Percentiles rank a stretch among this genome's conserved stretches.
Evolutionary conservation across 2,329 filamentous ascomycete species (phyloP).

Genomic region (Ophiocordyceps camponoti-floridani): DNA sequence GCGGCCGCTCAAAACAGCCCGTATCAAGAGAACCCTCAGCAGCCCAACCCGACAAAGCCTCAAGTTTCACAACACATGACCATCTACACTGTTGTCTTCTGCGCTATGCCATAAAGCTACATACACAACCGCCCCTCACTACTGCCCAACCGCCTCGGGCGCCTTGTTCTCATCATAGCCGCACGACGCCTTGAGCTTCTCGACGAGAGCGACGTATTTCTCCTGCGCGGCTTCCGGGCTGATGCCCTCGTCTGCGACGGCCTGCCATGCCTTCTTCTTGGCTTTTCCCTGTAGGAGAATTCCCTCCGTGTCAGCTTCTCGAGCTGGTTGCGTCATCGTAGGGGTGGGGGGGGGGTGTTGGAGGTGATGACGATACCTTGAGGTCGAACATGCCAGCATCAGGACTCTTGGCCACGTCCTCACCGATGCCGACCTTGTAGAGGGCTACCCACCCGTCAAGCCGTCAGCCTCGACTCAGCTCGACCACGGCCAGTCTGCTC

Average conservation of each 20-base stretch:
- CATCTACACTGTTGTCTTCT: no score
- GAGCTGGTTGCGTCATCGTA: neutral
- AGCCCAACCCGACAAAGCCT: no score
- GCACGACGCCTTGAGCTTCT: slow-evolving; percentile 51
- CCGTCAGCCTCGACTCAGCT: no score
- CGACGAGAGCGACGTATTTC: slow-evolving; percentile 56
- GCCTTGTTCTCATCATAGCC: slow-evolving; percentile 48
- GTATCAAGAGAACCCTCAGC: no score
- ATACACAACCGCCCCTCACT: neutral
- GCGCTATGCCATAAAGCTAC: no score
- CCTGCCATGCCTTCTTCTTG: slow-evolving; percentile 66
- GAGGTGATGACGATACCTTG: slow-evolving; percentile 26
- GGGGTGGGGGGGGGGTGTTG: neutral
- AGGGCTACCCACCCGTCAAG: slow-evolving; percentile 22
- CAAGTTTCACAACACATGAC: no score
- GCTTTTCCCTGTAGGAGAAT: slow-evolving; percentile 46
- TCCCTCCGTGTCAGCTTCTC: neutral
- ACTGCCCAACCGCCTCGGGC: slow-evolving; percentile 33
- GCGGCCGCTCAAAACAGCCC: no score
- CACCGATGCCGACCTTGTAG: slow-evolving; percentile 38
- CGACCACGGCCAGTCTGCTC: neutral
- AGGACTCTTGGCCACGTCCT: slow-evolving; percentile 36
- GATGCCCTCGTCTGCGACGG: slow-evolving; percentile 43
- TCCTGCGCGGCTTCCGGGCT: slow-evolving; percentile 52
- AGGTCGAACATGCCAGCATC: slow-evolving; percentile 53